Percentiles rank a stretch among this genome's conserved stretches.
phyloP scores from a whole-genome alignment of 2,329 filamentous ascomycete species.

The Alternaria tenuissima region DNA sequence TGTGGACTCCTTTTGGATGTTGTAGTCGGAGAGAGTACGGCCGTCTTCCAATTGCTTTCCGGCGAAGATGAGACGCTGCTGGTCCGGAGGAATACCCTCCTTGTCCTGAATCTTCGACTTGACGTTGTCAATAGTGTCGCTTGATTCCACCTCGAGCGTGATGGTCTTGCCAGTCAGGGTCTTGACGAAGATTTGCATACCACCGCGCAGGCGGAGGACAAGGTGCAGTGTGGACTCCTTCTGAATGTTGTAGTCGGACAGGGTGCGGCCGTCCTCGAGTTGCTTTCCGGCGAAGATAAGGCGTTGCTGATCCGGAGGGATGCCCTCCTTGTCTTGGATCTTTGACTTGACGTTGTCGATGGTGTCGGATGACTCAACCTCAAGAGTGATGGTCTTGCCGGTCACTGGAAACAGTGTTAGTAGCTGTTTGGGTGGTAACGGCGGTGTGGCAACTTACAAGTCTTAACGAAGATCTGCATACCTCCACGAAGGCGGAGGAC shows the following conservation, averaged over 20 bases:
- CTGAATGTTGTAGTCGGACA: conserved; percentile 66
- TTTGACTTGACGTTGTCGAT: conserved; percentile 54
- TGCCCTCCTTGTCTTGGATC: conserved; percentile 68
- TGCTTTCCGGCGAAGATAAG: conserved; percentile 67
- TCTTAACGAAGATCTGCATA: conserved; percentile 71
- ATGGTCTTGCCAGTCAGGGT: conserved; percentile 70
- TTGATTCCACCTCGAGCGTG: conserved; percentile 72
- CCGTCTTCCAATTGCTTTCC: conserved; percentile 97
- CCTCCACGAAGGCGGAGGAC: conserved; percentile 76
- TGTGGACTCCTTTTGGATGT: conserved; percentile 93
- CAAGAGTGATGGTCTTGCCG: conserved; percentile 63
- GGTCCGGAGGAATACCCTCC: conserved; percentile 94
- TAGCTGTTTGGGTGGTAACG: conserved; percentile 25
- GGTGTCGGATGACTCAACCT: conserved; percentile 52
- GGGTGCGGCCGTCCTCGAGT: conserved; percentile 64
- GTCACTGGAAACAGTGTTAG: conserved; percentile 58
- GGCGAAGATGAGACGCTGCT: conserved; percentile 95
- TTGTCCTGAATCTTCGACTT: conserved; percentile 98
- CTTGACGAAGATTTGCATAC: conserved; percentile 71
- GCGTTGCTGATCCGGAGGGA: conserved; percentile 66
- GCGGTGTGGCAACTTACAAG: conserved; percentile 46
- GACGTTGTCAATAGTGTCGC: conserved; percentile 94
- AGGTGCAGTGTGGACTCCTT: conserved; percentile 75
- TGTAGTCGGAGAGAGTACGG: conserved; percentile 89
- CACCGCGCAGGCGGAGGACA: conserved; percentile 75